Conservation (phyloP, 2,329 filamentous ascomycete genomes). For the Blastomyces parvus region DNA sequence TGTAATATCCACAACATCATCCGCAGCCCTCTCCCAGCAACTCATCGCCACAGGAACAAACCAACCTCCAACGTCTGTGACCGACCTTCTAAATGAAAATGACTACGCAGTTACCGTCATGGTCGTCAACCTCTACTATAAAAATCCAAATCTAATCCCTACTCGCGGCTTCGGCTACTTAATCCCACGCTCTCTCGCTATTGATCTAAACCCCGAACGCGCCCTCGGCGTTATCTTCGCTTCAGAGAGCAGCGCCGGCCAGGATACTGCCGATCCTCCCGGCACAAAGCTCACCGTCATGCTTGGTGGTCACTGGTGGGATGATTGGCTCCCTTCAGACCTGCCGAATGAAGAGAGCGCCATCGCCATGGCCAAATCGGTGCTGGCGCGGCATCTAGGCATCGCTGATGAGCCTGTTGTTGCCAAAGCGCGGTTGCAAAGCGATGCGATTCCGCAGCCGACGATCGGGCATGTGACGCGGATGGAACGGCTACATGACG, state of each 20-base stretch:
- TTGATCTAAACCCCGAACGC: conserved; percentile 66
- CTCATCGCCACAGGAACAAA: conserved; percentile 1
- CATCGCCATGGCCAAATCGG: conserved; percentile 56
- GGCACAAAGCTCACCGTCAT: conserved; percentile 91
- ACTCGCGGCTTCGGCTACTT: conserved; percentile 80
- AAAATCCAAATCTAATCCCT: conserved; percentile 53
- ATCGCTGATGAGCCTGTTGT: conserved; percentile 55
- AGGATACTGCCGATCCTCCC: conserved; percentile 39
- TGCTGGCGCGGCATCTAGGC: conserved; percentile 64
- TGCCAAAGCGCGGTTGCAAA: conserved; percentile 51
- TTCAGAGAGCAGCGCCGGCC: conserved; percentile 52
- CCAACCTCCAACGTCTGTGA: conserved; percentile 10
- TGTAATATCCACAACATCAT: conserved; percentile 21
- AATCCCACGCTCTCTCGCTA: conserved; percentile 63
- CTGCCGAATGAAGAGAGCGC: conserved; percentile 59
- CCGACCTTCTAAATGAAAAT: conserved; percentile 24
- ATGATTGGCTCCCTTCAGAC: conserved; percentile 44
- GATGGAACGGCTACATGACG: conserved; percentile 48
- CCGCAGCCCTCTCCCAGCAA: conserved; percentile 14
- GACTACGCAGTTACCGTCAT: conserved; percentile 69
- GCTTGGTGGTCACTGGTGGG: conserved; percentile 89
- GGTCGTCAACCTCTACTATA: conserved; percentile 85
- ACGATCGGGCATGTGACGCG: conserved; percentile 62
- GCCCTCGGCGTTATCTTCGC: conserved; percentile 91
- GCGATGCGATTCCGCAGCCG: conserved; percentile 85